Conservation (phyloP, 2,329 filamentous ascomycete genomes). For the Cytospora chrysosperma region DNA sequence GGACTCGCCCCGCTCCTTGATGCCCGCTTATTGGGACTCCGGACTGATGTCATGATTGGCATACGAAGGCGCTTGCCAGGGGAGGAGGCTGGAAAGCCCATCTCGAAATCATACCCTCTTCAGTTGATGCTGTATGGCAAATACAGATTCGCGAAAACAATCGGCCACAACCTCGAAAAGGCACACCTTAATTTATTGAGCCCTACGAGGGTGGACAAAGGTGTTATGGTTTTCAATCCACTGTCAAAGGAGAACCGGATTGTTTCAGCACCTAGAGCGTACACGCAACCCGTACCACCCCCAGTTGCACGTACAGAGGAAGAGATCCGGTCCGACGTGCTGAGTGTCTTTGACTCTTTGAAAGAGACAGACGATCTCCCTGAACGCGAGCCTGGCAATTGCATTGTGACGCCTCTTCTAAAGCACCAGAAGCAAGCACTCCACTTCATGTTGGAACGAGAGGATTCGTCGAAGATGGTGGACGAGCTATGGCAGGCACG, state of each 20-base stretch:
- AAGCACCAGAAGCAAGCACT: slow-evolving; percentile 89
- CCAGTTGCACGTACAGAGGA: slow-evolving; percentile 66
- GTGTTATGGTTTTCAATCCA: slow-evolving; percentile 74
- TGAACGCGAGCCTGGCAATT: slow-evolving; percentile 62
- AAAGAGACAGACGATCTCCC: slow-evolving; percentile 73
- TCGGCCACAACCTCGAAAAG: slow-evolving; percentile 68
- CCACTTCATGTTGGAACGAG: slow-evolving; percentile 79
- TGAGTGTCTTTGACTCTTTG: slow-evolving; percentile 84
- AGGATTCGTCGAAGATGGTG: slow-evolving; percentile 60
- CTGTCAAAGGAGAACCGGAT: slow-evolving; percentile 55
- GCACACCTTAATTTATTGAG: slow-evolving; percentile 66
- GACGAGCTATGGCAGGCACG: slow-evolving; percentile 76
- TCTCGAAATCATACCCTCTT: slow-evolving; percentile 61
- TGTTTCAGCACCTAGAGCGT: slow-evolving; percentile 1
- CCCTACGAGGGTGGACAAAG: slow-evolving; percentile 64
- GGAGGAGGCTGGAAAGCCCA: slow-evolving; percentile 64
- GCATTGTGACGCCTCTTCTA: slow-evolving; percentile 68
- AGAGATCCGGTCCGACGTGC: slow-evolving; percentile 81
- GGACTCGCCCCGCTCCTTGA: slow-evolving; percentile 75
- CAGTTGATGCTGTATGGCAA: slow-evolving; percentile 80
- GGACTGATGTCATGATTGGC: slow-evolving; percentile 70
- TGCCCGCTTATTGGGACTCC: slow-evolving; percentile 59
- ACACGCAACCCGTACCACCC: slow-evolving; percentile 36
- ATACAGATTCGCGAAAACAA: slow-evolving; percentile 58
- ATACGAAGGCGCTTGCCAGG: slow-evolving; percentile 59